Evolutionary conservation across 1,284 basidiomycete genomes (phyloP), one percentile per base, ranked within the genome.

Genomic region (Gomphus bonarii): DNA sequence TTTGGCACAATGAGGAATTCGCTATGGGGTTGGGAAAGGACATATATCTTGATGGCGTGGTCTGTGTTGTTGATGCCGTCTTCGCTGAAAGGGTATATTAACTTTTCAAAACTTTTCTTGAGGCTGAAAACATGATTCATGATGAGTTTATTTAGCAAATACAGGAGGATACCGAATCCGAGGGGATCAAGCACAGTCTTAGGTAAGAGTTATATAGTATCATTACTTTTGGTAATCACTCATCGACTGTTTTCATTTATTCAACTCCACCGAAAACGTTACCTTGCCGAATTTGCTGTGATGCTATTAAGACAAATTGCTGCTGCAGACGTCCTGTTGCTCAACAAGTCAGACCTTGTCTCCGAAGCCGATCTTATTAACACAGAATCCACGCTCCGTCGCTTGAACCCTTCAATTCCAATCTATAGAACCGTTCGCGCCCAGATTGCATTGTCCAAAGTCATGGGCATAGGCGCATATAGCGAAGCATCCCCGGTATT

Each of bases 1-100:
- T 97, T 67, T 97, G 93, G 93, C 81, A 84, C 30, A 95, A 95
- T 65, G 92, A 95, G 67, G 91, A 94, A 65, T 91, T 82, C 68
- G 81, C 87, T 0, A 76, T 68, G 18, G 82, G 85, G 1, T 72
- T 90, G 0, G 78, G 85, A 2, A 76, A 72, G 60, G 84, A 90
- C 60, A 90, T 93, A 57, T 72, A 77, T 11, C 75, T 97, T 0
- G 94, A 97, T 66, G 90, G 91, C 11, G 90, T 97, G 0, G 81
- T 97, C 12, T 92, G 89, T 61, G 88, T 97, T 7, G 90, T 95
- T 0, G 92, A 97, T 66, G 90, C 88, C 9, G 78, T 88, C 6
- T 95, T 93, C 69, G 89, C 90, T 0, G 73, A 81, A 61, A 77
- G 86, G 75, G 91, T 90, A 42, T 42, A 14, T 22, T 22, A 3